Percentiles rank a stretch among this genome's conserved stretches.
phyloP scores from a whole-genome alignment of 768 basidiomycete genomes.

The Pulveroboletus frians region DNA sequence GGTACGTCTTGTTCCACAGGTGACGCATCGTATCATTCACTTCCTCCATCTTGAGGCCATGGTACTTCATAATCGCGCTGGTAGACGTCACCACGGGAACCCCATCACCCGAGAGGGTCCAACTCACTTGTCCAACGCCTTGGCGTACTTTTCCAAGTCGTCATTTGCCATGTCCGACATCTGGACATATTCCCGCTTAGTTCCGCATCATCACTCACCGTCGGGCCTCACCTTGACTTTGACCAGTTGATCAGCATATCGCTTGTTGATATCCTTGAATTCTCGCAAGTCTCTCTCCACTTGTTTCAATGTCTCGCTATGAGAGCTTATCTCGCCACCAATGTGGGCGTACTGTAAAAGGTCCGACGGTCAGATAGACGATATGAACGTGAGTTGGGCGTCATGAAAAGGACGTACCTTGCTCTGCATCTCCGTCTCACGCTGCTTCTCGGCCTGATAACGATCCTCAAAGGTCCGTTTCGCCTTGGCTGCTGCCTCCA shows the following conservation, averaged over 20 bases:
- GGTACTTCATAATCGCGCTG: constrained; percentile 99
- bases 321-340: constrained; percentile 76
- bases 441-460: constrained; percentile 65
- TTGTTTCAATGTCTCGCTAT: constrained; percentile 59
- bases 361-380: not conserved
- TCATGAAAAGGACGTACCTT: constrained; percentile 39
- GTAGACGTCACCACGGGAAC: constrained; percentile 12
- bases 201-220: not conserved
- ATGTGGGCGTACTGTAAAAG: constrained; percentile 64
- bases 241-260: constrained; percentile 86
- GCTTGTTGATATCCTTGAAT: constrained; percentile 80
- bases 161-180: constrained; percentile 97
- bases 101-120: not conserved
- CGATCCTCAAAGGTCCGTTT: constrained; percentile 79
- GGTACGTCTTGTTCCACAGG: constrained; percentile 98
- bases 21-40: constrained; percentile 98
- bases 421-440: constrained; percentile 66
- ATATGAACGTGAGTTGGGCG: not conserved
- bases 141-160: constrained; percentile 96
- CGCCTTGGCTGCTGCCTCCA: constrained; percentile 83
- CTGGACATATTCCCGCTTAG: constrained; percentile 35
- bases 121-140: constrained; percentile 90
- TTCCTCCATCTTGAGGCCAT: constrained; percentile 97
- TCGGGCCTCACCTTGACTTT: constrained; percentile 75
- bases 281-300: constrained; percentile 72